phyloP scores from a whole-genome alignment of 306 rosid species.

The Cicer arietinum region DNA sequence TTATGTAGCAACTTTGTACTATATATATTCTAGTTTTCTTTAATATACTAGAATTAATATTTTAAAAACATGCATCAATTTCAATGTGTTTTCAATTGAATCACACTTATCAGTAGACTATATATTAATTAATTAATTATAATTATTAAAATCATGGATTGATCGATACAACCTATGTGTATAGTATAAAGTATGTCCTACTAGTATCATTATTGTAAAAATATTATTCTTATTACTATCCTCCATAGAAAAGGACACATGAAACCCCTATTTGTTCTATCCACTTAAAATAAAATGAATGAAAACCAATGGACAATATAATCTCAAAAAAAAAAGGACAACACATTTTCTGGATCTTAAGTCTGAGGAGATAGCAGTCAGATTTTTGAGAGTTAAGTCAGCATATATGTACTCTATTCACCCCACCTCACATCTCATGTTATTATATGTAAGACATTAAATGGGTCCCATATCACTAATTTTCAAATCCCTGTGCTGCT shows the following conservation, averaged over 20 bases:
- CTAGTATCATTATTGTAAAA: conserved; percentile 14
- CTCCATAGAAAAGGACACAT: neutral
- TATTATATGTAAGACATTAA: conserved; percentile 39
- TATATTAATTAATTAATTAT: too few relatives aligned
- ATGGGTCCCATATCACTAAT: conserved; percentile 57
- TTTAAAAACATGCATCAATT: too few relatives aligned
- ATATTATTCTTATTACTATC: neutral
- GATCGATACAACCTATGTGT: neutral
- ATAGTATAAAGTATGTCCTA: conserved; percentile 4
- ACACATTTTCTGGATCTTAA: conserved; percentile 51
- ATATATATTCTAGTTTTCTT: too few relatives aligned
- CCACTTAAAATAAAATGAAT: neutral
- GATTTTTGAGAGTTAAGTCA: conserved; percentile 61
- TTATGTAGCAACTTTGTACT: too few relatives aligned
- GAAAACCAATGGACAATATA: neutral
- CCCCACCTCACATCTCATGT: conserved; percentile 46
- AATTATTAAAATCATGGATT: neutral
- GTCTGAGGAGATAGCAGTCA: conserved; percentile 65
- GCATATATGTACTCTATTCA: conserved; percentile 45
- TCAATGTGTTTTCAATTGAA: too few relatives aligned
- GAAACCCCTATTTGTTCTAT: conserved; percentile 4
- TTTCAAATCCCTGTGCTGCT: conserved; percentile 48
- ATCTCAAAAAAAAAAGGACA: neutral
- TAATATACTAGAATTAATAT: too few relatives aligned
- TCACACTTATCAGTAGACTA: too few relatives aligned